A percentile compares a stretch with the other conserved stretches of the same genome.
phyloP scores from a whole-genome alignment of 2,329 filamentous ascomycete genomes.

The Diaporthe sp. region DNA sequence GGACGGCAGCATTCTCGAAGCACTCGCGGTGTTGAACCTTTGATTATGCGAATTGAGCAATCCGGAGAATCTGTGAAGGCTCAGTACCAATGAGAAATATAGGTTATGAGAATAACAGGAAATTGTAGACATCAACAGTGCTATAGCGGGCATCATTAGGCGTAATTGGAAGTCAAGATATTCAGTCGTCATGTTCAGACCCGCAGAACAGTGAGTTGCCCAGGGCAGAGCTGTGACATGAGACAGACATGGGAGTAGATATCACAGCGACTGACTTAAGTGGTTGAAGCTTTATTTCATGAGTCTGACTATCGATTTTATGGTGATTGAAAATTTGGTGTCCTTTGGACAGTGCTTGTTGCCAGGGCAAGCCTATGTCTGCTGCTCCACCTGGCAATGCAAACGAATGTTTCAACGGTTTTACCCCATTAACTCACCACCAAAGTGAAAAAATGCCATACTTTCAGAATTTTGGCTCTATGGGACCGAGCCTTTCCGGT shows the following conservation, averaged over 20 bases:
- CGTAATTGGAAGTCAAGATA: too few species aligned
- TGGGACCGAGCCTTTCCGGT: too few species aligned
- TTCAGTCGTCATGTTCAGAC: too few species aligned
- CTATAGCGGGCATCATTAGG: too few species aligned
- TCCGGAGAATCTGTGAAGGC: neutral
- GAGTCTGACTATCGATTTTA: neutral
- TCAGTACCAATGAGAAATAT: neutral
- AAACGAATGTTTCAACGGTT: neutral
- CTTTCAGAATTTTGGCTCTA: neutral
- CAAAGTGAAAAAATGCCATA: neutral
- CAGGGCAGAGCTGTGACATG: too few species aligned
- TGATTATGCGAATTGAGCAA: neutral
- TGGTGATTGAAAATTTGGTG: neutral
- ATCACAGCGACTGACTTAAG: too few species aligned
- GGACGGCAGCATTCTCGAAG: too few species aligned
- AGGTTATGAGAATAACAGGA: too few species aligned
- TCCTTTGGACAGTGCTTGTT: neutral
- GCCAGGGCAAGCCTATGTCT: neutral
- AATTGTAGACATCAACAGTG: fast-evolving
- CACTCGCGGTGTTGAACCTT: neutral
- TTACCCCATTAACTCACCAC: neutral
- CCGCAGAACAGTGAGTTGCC: too few species aligned
- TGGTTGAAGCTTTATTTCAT: too few species aligned
- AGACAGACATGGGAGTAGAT: too few species aligned
- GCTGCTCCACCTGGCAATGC: neutral